phyloP scores from a whole-genome alignment of 352 stramenopile genomes.

The Pythium vanterpoolii region DNA sequence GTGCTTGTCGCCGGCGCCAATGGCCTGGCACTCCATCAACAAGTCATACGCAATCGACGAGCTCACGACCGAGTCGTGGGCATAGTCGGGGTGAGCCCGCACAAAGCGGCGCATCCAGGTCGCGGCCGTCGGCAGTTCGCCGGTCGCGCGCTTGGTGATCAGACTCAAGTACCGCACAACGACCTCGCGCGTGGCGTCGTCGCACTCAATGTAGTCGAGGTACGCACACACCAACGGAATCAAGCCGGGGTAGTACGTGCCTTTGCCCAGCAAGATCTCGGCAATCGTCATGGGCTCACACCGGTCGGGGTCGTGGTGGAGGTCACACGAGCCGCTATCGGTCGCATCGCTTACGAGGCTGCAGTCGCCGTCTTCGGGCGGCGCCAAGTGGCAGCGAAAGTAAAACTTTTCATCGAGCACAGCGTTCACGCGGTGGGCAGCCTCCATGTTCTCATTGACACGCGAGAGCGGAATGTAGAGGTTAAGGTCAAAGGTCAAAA shows the following conservation, averaged over 20 bases:
- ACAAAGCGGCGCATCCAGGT: conserved; percentile 98
- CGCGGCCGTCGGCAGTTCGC: conserved; percentile 95
- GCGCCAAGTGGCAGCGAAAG: conserved; percentile 95
- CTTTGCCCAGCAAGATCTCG: conserved; percentile 96
- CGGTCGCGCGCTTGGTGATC: conserved; percentile 93
- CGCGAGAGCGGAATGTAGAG: conserved; percentile 99
- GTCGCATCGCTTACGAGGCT: conserved; percentile 5
- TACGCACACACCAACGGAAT: conserved; percentile 97
- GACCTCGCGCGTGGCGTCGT: conserved; percentile 83
- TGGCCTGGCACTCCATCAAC: conserved; percentile 93
- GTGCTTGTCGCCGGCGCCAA: conserved; percentile 91
- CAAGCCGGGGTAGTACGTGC: conserved; percentile 95
- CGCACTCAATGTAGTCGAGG: conserved; percentile 96
- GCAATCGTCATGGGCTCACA: conserved; percentile 97
- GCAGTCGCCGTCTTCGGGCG: conserved; percentile 74
- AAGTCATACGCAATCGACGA: conserved; percentile 92
- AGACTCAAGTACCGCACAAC: conserved; percentile 84
- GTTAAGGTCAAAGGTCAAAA: conserved; percentile 99
- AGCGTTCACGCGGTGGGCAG: conserved; percentile 95
- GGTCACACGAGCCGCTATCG: conserved; percentile 22
- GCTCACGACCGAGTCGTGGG: conserved; percentile 90
- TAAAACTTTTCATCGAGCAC: conserved; percentile 96
- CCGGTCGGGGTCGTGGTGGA: conserved; percentile 64
- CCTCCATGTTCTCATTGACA: conserved; percentile 99
- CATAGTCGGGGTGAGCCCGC: conserved; percentile 92